Evolutionary conservation across 345 rosid genomes (phyloP).

Genomic region (Bruguiera gymnorhiza): DNA sequence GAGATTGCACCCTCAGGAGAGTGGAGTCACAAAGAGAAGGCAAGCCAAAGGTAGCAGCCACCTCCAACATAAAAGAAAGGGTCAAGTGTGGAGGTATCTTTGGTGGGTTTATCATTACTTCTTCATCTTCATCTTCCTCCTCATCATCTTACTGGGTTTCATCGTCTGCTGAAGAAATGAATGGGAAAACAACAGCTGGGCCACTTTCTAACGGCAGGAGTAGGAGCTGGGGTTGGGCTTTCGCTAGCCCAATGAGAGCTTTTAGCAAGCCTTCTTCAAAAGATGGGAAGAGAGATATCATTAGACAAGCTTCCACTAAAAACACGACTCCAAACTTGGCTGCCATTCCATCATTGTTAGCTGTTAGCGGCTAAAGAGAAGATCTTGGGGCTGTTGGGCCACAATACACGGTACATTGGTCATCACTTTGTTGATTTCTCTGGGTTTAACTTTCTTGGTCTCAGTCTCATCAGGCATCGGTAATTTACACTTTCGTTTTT

Average conservation of each 20-base stretch:
- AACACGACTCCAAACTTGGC: slow-evolving; percentile 48
- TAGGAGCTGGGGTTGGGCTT: slow-evolving; percentile 91
- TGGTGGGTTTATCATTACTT: slow-evolving; percentile 80
- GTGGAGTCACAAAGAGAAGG: slow-evolving; percentile 98
- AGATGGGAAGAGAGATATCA: slow-evolving; percentile 46
- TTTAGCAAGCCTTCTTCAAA: slow-evolving; percentile 47
- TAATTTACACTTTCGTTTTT: not conserved
- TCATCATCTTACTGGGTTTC: slow-evolving; percentile 74
- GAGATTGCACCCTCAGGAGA: slow-evolving; percentile 90
- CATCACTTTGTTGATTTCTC: slow-evolving; percentile 6
- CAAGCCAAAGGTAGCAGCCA: slow-evolving; percentile 24
- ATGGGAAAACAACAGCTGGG: slow-evolving; percentile 39
- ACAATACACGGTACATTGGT: slow-evolving; percentile 16
- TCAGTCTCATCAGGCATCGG: not conserved
- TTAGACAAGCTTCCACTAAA: slow-evolving; percentile 37
- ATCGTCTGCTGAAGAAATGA: slow-evolving; percentile 47
- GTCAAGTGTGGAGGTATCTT: slow-evolving; percentile 92
- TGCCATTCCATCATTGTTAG: slow-evolving; percentile 69
- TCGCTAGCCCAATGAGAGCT: slow-evolving; percentile 95
- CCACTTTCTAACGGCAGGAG: slow-evolving; percentile 35
- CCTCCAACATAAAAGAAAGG: slow-evolving; percentile 54
- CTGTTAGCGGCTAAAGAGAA: slow-evolving; percentile 42
- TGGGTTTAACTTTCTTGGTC: not conserved
- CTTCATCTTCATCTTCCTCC: slow-evolving; percentile 68
- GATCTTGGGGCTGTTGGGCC: not conserved